Conservation (phyloP, 306 rosid genomes). For the Carpinus viminea region DNA sequence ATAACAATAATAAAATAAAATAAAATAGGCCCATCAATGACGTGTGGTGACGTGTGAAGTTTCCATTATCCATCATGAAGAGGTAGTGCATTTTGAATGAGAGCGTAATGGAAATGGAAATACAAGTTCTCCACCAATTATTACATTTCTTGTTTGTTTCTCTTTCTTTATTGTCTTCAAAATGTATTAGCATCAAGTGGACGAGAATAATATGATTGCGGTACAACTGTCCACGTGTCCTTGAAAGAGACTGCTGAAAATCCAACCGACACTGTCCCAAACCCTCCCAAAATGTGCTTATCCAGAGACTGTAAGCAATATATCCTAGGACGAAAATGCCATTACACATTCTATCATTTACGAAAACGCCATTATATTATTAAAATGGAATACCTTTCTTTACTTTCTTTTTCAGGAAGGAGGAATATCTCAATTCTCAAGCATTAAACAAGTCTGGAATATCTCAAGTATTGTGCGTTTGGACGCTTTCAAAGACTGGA, state of each 20-base stretch:
- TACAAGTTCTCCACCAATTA: conserved; percentile 12
- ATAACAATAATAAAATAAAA: not conserved
- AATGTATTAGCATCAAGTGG: conserved; percentile 29
- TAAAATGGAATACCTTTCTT: not conserved
- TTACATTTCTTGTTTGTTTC: not conserved
- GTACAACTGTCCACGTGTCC: conserved; percentile 48
- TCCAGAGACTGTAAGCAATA: conserved; percentile 3
- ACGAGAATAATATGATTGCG: conserved; percentile 33
- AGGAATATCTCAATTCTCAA: not conserved
- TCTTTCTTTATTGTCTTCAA: not conserved
- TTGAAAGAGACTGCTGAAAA: conserved; percentile 25
- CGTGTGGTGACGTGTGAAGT: not conserved
- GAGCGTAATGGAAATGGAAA: conserved; percentile 11
- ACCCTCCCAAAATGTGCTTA: conserved; percentile 26
- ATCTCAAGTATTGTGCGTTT: not conserved
- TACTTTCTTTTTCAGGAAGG: not conserved
- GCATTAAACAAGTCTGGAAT: not conserved
- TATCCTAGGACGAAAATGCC: conserved; percentile 22
- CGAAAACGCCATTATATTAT: not conserved
- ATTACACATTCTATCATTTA: not conserved
- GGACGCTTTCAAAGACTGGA: not conserved
- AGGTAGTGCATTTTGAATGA: not conserved
- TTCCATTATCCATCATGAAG: not conserved
- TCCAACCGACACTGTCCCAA: conserved; percentile 25
- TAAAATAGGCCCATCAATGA: not conserved